Base-by-base conservation (phyloP, 2,329 filamentous ascomycete species). In the Xylariales sp. region DNA sequence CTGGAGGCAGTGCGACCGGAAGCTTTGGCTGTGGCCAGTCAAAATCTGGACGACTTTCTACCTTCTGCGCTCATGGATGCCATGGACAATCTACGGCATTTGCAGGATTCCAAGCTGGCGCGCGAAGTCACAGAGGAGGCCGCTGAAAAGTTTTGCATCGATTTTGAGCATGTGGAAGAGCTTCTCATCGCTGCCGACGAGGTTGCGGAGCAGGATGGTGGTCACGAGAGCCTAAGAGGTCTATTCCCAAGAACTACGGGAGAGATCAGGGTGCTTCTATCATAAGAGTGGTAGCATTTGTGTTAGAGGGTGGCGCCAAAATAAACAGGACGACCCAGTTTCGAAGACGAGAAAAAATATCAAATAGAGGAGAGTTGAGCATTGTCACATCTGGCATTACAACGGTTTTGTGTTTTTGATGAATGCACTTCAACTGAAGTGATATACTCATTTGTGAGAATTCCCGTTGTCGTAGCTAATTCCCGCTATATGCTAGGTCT, bases 1-100 rank as follows among this genome's bases (percentile, higher is more conserved):
- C 66, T 84, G 2, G 67, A 72, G 0, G 62, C 72, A 4, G 77
- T 88, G 53, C 74, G 81, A 41, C 72, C 77, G 0, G 63, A 72
- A 5, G 61, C 72, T 0, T 68, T 97, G n/a, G 64, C 74, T 2
- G 65, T 70, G 34, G 81, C 83, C 3, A 87, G 87, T 51, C 86
- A 90, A 51, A 76, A 74, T 28, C 70, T 98, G 6, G 93, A 98
- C 54, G 82, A 88, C 43, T 98, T 97, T 63, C 69, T 98, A 17
- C 90, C 93, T 0, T 94, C 88, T 2, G 93, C 91, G 3, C 72
- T 95, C 20, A 91, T 96, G 71, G 93, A 98, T 57, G 90, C 90
- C 3, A 81, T 87, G 50, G 85, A 93, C 35, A 87, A 88, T 43
- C 62, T 97, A 18, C 83, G 83, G 46, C 70, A 78, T 29, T 65